Percentiles rank a stretch among this genome's conserved stretches.
These are phyloP conservation scores for Cornus kousa DNA, from an alignment of 148 eudicot species.

Conservation along the genomic window DNA sequence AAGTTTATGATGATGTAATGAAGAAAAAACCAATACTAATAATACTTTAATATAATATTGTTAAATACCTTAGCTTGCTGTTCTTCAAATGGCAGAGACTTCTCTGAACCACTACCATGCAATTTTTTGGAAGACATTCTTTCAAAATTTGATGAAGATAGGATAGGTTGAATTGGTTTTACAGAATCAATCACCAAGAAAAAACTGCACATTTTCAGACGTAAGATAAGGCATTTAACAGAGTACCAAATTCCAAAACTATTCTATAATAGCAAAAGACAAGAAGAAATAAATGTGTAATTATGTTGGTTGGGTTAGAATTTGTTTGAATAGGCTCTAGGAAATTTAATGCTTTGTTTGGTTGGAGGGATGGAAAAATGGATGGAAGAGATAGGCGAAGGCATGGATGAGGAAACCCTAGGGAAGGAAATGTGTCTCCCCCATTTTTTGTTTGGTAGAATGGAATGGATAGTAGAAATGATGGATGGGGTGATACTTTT, in stretches of 20 bases:
- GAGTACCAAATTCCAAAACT: background rate
- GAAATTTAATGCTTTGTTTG: background rate
- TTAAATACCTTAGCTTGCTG: slow-evolving; percentile 28
- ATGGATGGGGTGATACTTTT: no score
- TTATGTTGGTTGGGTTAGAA: background rate
- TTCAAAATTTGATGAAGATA: background rate
- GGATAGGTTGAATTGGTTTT: slow-evolving; percentile 13
- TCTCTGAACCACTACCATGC: background rate
- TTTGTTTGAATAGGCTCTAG: background rate
- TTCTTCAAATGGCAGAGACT: slow-evolving; percentile 16
- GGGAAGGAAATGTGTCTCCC: no score
- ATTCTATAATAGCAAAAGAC: background rate
- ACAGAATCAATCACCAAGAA: background rate
- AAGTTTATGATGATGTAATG: no score
- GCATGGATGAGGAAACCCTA: no score
- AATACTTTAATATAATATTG: background rate
- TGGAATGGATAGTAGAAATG: no score
- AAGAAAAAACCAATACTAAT: background rate
- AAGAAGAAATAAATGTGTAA: background rate
- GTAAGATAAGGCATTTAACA: background rate
- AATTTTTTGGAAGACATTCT: slow-evolving; percentile 27
- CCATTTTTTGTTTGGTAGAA: no score
- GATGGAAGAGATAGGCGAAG: no score
- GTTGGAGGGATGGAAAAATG: no score
- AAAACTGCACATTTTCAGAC: background rate